Evolutionary conservation across 2,329 filamentous ascomycete genomes (phyloP).

Genomic region (Pseudocercospora crystallina): DNA sequence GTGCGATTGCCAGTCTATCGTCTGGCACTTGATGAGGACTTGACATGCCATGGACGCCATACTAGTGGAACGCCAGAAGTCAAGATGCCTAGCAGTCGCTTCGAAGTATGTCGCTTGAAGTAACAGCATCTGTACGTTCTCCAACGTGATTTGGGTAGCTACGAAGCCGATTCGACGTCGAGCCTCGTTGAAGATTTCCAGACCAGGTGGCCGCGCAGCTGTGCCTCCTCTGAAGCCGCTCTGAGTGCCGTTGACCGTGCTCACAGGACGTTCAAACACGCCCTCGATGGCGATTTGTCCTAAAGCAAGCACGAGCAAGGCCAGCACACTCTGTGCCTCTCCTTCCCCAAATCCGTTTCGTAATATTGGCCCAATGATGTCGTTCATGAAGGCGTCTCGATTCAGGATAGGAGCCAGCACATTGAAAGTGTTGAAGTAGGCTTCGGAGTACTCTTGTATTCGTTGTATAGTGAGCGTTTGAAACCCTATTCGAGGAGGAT

Average conservation of each 20-base stretch:
- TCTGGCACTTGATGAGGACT: conserved; percentile 52
- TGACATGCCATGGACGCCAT: conserved; percentile 59
- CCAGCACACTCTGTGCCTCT: conserved; percentile 53
- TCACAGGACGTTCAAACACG: conserved; percentile 48
- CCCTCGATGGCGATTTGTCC: conserved; percentile 59
- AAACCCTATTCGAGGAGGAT: conserved; percentile 31
- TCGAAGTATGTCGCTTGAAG: conserved; percentile 47
- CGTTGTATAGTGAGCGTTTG: conserved; percentile 48
- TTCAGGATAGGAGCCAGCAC: conserved; percentile 60
- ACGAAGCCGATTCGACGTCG: conserved; percentile 60
- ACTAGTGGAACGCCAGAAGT: conserved; percentile 60
- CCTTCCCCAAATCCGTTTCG: conserved; percentile 52
- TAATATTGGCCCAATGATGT: conserved; percentile 48
- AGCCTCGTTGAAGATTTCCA: conserved; percentile 63
- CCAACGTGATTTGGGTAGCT: conserved; percentile 55
- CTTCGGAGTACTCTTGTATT: conserved; percentile 53
- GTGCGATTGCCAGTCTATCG: conserved; percentile 49
- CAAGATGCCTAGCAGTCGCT: conserved; percentile 41
- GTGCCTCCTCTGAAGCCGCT: conserved; percentile 57
- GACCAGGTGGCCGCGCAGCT: conserved; percentile 53
- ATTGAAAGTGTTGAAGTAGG: conserved; percentile 62
- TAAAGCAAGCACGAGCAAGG: conserved; percentile 58
- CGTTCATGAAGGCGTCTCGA: conserved; percentile 53
- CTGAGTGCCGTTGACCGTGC: conserved; percentile 44
- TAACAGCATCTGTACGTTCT: conserved; percentile 60